A percentile compares a stretch with the other conserved stretches of the same genome.
Conservation (phyloP, 2,329 filamentous ascomycete species). For the Pseudocercospora eumusae region DNA sequence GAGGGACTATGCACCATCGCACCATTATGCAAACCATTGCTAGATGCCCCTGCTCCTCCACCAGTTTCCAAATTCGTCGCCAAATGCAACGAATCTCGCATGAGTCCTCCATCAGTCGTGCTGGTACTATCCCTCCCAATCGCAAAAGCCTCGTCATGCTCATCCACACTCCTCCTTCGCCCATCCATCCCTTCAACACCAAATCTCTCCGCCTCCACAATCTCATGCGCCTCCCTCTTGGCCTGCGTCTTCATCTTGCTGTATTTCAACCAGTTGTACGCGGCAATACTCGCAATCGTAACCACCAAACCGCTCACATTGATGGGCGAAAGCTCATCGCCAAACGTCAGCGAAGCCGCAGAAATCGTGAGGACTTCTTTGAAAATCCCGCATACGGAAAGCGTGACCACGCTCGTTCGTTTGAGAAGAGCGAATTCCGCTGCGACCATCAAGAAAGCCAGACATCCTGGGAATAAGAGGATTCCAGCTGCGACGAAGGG, state of each 20-base stretch:
- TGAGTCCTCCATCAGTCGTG: constrained; percentile 31
- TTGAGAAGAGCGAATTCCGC: constrained; percentile 94
- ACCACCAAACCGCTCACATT: constrained; percentile 86
- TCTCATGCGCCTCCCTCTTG: constrained; percentile 48
- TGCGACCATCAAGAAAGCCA: constrained; percentile 95
- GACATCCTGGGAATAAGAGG: constrained; percentile 81
- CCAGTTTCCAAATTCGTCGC: constrained; percentile 20
- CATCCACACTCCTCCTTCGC: not conserved
- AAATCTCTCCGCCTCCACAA: constrained; percentile 38
- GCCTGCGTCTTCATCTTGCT: constrained; percentile 82
- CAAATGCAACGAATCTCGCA: constrained; percentile 27
- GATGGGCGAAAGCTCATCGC: constrained; percentile 81
- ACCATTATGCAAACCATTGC: constrained; percentile 16
- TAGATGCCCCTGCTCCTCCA: constrained; percentile 27
- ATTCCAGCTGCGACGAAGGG: constrained; percentile 66
- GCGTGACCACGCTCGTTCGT: constrained; percentile 90
- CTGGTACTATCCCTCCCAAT: constrained; percentile 32
- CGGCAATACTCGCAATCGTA: constrained; percentile 78
- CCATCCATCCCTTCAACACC: not conserved
- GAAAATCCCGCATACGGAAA: constrained; percentile 97
- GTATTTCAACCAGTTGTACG: constrained; percentile 96
- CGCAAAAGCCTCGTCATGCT: constrained; percentile 23
- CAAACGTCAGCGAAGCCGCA: constrained; percentile 82
- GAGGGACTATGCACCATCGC: constrained; percentile 20
- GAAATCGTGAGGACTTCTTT: constrained; percentile 97